Conservation (phyloP, 139 green algal genomes). For the Coelastrella sp. region DNA sequence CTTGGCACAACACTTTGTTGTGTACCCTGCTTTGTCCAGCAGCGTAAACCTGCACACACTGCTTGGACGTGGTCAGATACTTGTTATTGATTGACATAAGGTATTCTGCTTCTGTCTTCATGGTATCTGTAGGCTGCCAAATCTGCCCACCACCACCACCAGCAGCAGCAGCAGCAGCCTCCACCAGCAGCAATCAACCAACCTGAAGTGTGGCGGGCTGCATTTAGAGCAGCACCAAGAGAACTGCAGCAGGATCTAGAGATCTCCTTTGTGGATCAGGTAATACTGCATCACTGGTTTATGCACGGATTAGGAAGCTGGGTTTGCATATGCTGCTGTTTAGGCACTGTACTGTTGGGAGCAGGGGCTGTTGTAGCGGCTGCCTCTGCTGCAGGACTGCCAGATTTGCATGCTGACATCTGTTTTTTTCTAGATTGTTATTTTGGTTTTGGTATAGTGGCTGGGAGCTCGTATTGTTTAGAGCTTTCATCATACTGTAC, state of each 20-base stretch:
- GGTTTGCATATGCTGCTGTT: too few species aligned
- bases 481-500: constrained; percentile 34
- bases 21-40: too few species aligned
- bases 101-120: too few species aligned
- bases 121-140: background rate
- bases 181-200: background rate
- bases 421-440: constrained; percentile 33
- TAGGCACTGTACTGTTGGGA: too few species aligned
- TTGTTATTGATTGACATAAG: too few species aligned
- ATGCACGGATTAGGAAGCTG: too few species aligned
- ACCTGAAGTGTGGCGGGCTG: constrained; percentile 7
- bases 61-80: too few species aligned
- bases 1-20: too few species aligned
- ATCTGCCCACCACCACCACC: constrained; percentile 12
- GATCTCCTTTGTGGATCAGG: constrained; percentile 54
- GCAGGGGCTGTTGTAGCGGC: too few species aligned
- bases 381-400: background rate
- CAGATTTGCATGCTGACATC: constrained; percentile 24
- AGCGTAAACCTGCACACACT: too few species aligned
- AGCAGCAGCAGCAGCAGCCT: background rate
- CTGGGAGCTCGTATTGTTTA: constrained; percentile 30
- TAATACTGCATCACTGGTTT: constrained; percentile 54
- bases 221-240: constrained; percentile 25
- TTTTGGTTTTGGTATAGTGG: constrained; percentile 42
- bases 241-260: constrained; percentile 54